Evolutionary conservation across 192 early-diverging fungal species (phyloP).

Genomic region (Umbelopsis vinacea): DNA sequence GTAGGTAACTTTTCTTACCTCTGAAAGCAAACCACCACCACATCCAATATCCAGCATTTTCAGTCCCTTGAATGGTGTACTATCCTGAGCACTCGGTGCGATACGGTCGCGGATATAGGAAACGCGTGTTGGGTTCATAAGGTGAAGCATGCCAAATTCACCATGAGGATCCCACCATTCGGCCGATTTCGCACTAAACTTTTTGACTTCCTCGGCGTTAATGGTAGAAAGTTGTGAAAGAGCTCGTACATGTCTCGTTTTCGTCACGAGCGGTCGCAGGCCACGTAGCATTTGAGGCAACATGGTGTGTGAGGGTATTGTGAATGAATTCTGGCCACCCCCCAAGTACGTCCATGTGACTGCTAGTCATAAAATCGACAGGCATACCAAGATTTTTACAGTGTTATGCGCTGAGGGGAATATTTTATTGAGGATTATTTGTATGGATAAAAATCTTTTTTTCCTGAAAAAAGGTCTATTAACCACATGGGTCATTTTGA

Average conservation of each 20-base stretch:
- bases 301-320: not conserved
- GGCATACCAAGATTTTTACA: too few relatives aligned
- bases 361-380: not conserved
- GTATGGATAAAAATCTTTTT: too few relatives aligned
- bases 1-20: slow-evolving; percentile 56
- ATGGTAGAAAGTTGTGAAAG: slow-evolving; percentile 51
- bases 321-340: not conserved
- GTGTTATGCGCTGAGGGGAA: too few relatives aligned
- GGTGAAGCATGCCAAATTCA: slow-evolving; percentile 82
- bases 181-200: slow-evolving; percentile 70
- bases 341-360: not conserved
- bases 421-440: too few relatives aligned
- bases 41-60: slow-evolving; percentile 89
- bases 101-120: slow-evolving; percentile 72
- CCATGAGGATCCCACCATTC: slow-evolving; percentile 95
- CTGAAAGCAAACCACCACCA: slow-evolving; percentile 89
- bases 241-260: not conserved
- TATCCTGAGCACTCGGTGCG: not conserved
- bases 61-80: slow-evolving; percentile 56
- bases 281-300: not conserved
- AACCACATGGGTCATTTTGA: too few relatives aligned
- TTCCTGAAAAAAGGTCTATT: too few relatives aligned
- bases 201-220: slow-evolving; percentile 71
- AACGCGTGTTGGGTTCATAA: slow-evolving; percentile 74
- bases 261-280: not conserved